Evolutionary conservation across 2,329 filamentous ascomycete species (phyloP).

Genomic region (Verticillium isaacii): DNA sequence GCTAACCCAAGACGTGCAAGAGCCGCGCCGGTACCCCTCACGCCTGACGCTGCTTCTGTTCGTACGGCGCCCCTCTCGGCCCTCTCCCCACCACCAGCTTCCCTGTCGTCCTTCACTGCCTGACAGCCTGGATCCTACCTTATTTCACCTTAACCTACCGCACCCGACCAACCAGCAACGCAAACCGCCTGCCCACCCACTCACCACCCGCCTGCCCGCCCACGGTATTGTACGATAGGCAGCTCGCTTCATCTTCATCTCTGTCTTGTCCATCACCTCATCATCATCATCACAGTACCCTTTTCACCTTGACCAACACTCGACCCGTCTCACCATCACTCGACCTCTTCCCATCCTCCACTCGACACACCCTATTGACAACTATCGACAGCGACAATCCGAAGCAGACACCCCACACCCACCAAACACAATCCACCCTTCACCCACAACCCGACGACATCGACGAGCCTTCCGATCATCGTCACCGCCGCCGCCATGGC

Average conservation of each 20-base stretch:
- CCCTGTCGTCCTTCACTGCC: background rate
- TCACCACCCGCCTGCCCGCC: background rate
- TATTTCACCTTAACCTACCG: slow-evolving; percentile 2
- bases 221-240: too few relatives aligned
- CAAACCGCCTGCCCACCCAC: background rate
- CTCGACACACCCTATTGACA: background rate
- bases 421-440: background rate
- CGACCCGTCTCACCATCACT: too few relatives aligned
- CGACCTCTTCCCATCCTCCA: background rate
- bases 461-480: background rate
- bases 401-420: background rate
- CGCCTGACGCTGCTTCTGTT: background rate
- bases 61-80: too few relatives aligned
- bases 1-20: background rate
- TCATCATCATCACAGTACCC: background rate
- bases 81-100: slow-evolving; percentile 1
- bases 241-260: slow-evolving; percentile 3
- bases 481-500: slow-evolving; percentile 18
- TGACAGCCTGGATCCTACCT: background rate
- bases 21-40: background rate
- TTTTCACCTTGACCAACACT: too few relatives aligned
- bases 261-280: background rate
- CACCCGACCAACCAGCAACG: background rate
- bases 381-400: background rate
- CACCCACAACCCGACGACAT: background rate